These are phyloP conservation scores for Metroxylon sagu DNA, from an alignment of 176 grass and related monocot genomes.

Conservation along the genomic window DNA sequence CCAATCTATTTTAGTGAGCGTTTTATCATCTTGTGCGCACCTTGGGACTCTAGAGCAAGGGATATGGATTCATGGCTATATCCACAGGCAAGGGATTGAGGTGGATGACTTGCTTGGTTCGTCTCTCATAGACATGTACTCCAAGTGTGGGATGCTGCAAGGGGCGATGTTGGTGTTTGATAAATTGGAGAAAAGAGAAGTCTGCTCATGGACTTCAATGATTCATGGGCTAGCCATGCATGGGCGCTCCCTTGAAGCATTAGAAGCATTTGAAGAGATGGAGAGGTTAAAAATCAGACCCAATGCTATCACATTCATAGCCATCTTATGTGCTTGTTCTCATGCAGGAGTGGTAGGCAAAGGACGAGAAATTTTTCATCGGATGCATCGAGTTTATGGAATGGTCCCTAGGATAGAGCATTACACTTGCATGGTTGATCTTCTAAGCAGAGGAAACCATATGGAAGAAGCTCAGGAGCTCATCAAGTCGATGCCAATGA, in stretches of 20 bases:
- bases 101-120: constrained; percentile 22
- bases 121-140: constrained; percentile 18
- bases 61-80: constrained; percentile 14
- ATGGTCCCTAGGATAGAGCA: constrained; percentile 16
- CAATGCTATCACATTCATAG: constrained; percentile 1
- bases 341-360: constrained; percentile 12
- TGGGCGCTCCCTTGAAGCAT: constrained; percentile 2
- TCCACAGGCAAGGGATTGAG: constrained; percentile 1
- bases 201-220: constrained; percentile 21
- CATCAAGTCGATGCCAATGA: constrained; percentile 20
- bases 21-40: constrained; percentile 13
- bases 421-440: constrained; percentile 22
- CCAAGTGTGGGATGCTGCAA: constrained; percentile 16
- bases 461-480: constrained; percentile 7
- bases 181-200: constrained; percentile 1
- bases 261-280: constrained; percentile 21
- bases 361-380: constrained; percentile 4
- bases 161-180: constrained; percentile 11
- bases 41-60: constrained; percentile 16
- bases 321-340: constrained; percentile 17
- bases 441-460: constrained; percentile 13
- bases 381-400: constrained; percentile 3
- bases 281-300: constrained; percentile 6
- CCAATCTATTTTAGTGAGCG: constrained; percentile 20
- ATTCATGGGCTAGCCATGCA: constrained; percentile 15